Evolutionary conservation across 2,329 filamentous ascomycete species (phyloP), one percentile per base, ranked within the genome.

Genomic region (Fusarium penzigii): DNA sequence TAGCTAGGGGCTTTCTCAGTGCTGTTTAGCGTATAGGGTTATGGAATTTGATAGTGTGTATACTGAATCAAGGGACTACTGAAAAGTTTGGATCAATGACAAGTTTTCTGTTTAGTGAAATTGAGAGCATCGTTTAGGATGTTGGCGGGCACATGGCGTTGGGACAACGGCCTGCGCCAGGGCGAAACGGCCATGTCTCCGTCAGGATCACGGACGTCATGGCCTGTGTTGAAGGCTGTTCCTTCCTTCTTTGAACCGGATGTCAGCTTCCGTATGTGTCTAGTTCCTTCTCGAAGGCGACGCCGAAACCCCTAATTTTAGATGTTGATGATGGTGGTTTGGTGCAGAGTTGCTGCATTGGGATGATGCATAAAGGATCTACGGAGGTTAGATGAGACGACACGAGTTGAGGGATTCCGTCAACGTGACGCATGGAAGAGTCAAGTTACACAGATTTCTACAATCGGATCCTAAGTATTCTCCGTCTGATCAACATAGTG

Each of bases 181-280:
- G 17, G 17, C 49, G 40, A 7, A 40, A 39, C 42, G 29, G 44
- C 38, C 36, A 50, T 13, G 39, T 17, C 39, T 10, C 9, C 25
- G 36, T 53, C 46, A 48, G 39, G 17, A 38, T 52, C 48, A 40
- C 36, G 53, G 41, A 25, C 20, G 20, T 50, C 25, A 45, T 34
- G 53, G 52, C 45, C 56, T 52, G 49, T 56, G 58, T 58, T 48
- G 32, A 52, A 49, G 39, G 16, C 25, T 49, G 32, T 46, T 32
- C 34, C 20, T 44, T 42, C 29, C 7, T 32, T 14, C 32, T 5
- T 11, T 36, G 32, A 4, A 9, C 32, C 10, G 13, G 10, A 36
- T 36, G 32, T 36, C 32, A 36, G 32, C 32, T 36, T 25, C 32
- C 32, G 32, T 36, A 12, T 14, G 13, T 36, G 32, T 9, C 9